phyloP scores from a whole-genome alignment of 1,139 yeast genomes.

The Kodamaea fungicola region DNA sequence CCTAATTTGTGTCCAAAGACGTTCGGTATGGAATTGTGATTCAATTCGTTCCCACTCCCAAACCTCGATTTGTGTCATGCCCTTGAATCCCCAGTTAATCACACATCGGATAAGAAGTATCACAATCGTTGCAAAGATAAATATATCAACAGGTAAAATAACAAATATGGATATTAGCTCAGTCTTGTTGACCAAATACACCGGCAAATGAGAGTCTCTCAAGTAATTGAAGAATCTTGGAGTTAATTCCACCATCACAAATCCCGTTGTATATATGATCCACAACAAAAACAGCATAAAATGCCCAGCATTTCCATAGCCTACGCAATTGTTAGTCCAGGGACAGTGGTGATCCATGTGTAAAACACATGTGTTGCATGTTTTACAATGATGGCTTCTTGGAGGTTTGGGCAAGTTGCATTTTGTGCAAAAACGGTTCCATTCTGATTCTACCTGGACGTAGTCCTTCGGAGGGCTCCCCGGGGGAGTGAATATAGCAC shows the following conservation, averaged over 20 bases:
- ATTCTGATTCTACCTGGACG: conserved; percentile 33
- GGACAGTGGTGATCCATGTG: conserved; percentile 87
- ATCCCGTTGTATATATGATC: conserved; percentile 57
- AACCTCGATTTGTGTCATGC: conserved; percentile 87
- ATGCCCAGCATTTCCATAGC: conserved; percentile 75
- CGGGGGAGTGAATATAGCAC: conserved; percentile 57
- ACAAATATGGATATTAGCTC: conserved; percentile 58
- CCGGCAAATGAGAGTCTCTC: conserved; percentile 53
- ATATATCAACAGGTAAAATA: conserved; percentile 51
- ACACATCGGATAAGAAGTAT: conserved; percentile 62
- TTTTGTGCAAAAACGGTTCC: conserved; percentile 64
- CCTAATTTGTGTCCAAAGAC: conserved; percentile 50
- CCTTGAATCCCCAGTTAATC: conserved; percentile 51
- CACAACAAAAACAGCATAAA: conserved; percentile 74
- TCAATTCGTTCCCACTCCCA: conserved; percentile 91
- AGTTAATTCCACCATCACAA: conserved; percentile 42
- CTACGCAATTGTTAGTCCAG: conserved; percentile 86
- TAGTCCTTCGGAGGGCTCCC: conserved; percentile 53
- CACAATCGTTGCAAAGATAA: conserved; percentile 57
- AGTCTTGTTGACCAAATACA: conserved; percentile 50
- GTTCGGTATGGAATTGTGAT: conserved; percentile 52
- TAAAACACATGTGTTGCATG: conserved; percentile 58
- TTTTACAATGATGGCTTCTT: conserved; percentile 75
- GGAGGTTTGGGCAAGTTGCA: conserved; percentile 70
- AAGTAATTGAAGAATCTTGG: conserved; percentile 46